phyloP scores from a whole-genome alignment of 2,329 filamentous ascomycete species.

The Penicillium corylophilum region DNA sequence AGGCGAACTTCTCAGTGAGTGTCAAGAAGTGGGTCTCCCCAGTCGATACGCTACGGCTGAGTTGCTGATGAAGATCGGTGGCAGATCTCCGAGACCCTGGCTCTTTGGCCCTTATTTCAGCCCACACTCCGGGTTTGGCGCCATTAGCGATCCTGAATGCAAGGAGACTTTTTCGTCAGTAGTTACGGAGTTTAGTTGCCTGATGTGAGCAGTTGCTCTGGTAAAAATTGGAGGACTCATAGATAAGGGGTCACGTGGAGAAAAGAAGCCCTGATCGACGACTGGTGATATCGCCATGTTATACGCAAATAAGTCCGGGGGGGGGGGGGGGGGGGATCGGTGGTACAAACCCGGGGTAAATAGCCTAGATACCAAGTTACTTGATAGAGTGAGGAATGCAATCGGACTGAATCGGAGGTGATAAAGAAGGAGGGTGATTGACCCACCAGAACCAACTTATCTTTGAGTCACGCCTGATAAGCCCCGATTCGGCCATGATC shows the following conservation, averaged over 20 bases:
- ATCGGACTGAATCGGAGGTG: neutral
- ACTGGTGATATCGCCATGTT: neutral
- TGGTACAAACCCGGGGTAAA: neutral
- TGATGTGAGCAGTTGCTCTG: constrained; percentile 23
- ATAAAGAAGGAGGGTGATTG: constrained; percentile 1
- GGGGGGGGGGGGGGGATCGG: too few relatives aligned
- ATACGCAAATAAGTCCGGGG: neutral
- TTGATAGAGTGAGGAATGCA: neutral
- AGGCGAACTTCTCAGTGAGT: constrained; percentile 23
- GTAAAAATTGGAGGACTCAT: constrained; percentile 26
- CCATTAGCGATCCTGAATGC: constrained; percentile 1
- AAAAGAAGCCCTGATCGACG: neutral
- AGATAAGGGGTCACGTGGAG: constrained; percentile 5
- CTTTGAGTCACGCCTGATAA: constrained; percentile 14
- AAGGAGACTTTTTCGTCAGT: constrained; percentile 5
- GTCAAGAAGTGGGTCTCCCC: constrained; percentile 27
- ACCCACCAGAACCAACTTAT: constrained; percentile 8
- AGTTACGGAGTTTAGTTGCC: constrained; percentile 14
- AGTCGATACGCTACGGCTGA: constrained; percentile 4
- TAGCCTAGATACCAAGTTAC: neutral
- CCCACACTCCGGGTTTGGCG: constrained; percentile 7
- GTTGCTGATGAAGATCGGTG: neutral
- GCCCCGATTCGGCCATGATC: constrained; percentile 6
- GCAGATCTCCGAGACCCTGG: neutral
- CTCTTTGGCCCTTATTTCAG: neutral